A percentile compares a stretch with the other conserved stretches of the same genome.
These are phyloP conservation scores for Ilex aquifolium DNA, from an alignment of 257 asterid species.

Conservation along the genomic window DNA sequence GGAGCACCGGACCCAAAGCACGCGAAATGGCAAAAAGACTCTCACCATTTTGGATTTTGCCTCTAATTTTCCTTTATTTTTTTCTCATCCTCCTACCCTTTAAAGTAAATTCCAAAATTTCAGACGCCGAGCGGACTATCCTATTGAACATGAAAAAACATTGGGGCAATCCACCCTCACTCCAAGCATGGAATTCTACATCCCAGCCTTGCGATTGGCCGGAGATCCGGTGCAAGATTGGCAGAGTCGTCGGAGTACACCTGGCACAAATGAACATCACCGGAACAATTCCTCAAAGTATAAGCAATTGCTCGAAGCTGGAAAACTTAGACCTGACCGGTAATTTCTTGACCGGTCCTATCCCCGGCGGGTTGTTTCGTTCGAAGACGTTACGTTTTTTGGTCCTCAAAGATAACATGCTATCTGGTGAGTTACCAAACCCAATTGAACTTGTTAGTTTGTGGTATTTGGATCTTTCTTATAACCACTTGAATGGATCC, in stretches of 20 bases:
- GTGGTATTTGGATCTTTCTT: conserved; percentile 18
- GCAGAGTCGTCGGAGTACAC: conserved; percentile 13
- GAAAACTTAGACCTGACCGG: conserved; percentile 16
- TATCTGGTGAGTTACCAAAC: conserved; percentile 21
- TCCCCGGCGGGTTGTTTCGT: conserved; percentile 27
- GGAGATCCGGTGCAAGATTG: conserved; percentile 16
- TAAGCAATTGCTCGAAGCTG: conserved; percentile 11
- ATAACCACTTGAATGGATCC: conserved; percentile 23
- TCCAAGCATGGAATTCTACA: conserved; percentile 30
- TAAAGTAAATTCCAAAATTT: conserved; percentile 22
- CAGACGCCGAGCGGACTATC: conserved; percentile 12
- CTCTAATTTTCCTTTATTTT: too few relatives aligned
- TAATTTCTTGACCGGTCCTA: conserved; percentile 17
- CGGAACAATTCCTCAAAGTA: conserved; percentile 17
- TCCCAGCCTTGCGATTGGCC: conserved; percentile 24
- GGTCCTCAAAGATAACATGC: conserved; percentile 15
- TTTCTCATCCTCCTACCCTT: conserved; percentile 19
- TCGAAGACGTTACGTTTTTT: conserved; percentile 9
- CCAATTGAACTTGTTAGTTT: background rate
- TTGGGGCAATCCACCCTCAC: conserved; percentile 35
- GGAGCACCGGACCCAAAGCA: too few relatives aligned
- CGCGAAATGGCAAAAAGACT: too few relatives aligned
- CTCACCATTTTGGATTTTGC: too few relatives aligned
- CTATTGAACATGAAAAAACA: conserved; percentile 35
- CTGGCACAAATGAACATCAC: conserved; percentile 8